These are phyloP conservation scores for Xylaria sp. DNA, from an alignment of 2,329 filamentous ascomycete genomes.

Conservation along the genomic window DNA sequence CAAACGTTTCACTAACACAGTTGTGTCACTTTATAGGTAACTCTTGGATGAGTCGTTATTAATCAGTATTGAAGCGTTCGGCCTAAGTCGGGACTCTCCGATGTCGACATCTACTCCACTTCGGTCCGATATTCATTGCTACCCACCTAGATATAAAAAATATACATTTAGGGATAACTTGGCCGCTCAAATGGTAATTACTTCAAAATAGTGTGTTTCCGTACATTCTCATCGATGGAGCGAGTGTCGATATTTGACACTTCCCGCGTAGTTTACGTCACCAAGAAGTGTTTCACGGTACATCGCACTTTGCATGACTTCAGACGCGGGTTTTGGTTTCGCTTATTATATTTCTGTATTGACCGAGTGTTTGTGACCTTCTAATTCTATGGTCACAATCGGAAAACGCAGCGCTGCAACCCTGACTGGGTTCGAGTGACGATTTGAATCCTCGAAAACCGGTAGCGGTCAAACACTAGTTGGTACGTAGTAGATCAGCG, in stretches of 20 bases:
- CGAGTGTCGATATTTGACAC: background rate
- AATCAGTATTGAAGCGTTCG: background rate
- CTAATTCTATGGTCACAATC: constrained; percentile 29
- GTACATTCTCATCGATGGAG: background rate
- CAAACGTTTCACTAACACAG: background rate
- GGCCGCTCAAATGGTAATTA: background rate
- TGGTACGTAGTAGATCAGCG: constrained; percentile 19
- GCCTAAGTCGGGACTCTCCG: constrained; percentile 9
- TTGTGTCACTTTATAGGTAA: background rate
- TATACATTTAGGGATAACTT: background rate
- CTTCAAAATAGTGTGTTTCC: background rate
- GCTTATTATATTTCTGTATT: constrained; percentile 30
- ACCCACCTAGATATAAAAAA: background rate
- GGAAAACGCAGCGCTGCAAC: constrained; percentile 24
- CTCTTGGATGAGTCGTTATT: background rate
- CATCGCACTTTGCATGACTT: background rate
- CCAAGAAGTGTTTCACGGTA: background rate
- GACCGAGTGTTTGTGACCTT: constrained; percentile 10
- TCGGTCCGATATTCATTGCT: constrained; percentile 18
- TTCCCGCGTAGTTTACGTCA: background rate
- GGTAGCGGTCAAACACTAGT: constrained; percentile 1
- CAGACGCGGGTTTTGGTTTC: constrained; percentile 3
- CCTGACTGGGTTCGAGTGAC: background rate
- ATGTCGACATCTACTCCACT: constrained; percentile 25
- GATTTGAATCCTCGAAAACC: background rate